These are phyloP conservation scores for Leccinum arenicola DNA, from an alignment of 768 basidiomycete genomes.

Conservation along the genomic window DNA sequence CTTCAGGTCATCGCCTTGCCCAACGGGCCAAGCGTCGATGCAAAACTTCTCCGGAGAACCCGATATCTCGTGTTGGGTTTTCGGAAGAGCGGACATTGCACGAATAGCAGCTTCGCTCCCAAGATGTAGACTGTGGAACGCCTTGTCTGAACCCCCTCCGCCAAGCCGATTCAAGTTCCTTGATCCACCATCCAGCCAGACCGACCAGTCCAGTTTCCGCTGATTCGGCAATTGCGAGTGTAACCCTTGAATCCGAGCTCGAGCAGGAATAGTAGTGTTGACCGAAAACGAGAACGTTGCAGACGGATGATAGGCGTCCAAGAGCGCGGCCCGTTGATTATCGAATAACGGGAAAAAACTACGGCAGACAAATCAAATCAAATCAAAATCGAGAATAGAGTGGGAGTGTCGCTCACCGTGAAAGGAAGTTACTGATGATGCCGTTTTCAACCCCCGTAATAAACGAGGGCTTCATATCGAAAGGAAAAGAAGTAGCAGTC, in stretches of 20 bases:
- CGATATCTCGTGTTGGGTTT: slow-evolving; percentile 78
- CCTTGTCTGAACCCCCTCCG: slow-evolving; percentile 57
- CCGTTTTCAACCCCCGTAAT: slow-evolving; percentile 69
- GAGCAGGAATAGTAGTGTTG: slow-evolving; percentile 78
- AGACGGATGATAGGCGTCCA: slow-evolving; percentile 73
- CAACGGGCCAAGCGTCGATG: slow-evolving; percentile 81
- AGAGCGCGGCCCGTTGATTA: slow-evolving; percentile 60
- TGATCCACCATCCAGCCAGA: slow-evolving; percentile 64
- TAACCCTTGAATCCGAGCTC: slow-evolving; percentile 71
- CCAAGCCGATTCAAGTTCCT: slow-evolving; percentile 75
- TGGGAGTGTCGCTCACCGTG: slow-evolving; percentile 49
- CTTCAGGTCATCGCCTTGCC: slow-evolving; percentile 52
- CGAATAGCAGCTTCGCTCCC: slow-evolving; percentile 64
- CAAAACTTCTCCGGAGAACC: slow-evolving; percentile 80
- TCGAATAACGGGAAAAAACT: slow-evolving; percentile 90
- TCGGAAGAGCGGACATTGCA: slow-evolving; percentile 63
- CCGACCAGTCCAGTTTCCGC: slow-evolving; percentile 73
- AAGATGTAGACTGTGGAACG: slow-evolving; percentile 64
- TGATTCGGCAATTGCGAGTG: slow-evolving; percentile 78
- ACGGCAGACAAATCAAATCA: slow-evolving; percentile 4
- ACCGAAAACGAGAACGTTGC: slow-evolving; percentile 92
- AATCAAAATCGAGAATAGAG: slow-evolving; percentile 1
- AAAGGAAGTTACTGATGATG: slow-evolving; percentile 74
- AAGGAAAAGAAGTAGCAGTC: slow-evolving; percentile 73
- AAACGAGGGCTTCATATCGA: slow-evolving; percentile 69